These are phyloP conservation scores for Arabis alpina DNA, from an alignment of 345 rosid genomes.

Conservation along the genomic window DNA sequence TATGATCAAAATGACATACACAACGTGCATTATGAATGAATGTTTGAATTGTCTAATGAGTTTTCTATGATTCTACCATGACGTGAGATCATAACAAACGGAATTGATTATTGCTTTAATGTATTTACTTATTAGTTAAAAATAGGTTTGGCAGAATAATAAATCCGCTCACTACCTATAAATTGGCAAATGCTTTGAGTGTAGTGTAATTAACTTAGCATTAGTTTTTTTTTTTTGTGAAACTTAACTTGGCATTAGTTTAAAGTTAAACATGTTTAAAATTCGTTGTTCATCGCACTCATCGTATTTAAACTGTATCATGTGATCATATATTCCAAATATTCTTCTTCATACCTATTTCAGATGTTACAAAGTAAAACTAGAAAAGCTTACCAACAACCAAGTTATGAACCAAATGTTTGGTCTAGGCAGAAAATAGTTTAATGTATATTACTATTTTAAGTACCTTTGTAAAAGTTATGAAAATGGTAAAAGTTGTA, in stretches of 20 bases:
- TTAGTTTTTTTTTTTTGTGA: too few relatives aligned
- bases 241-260: background rate
- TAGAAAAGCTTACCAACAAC: too few relatives aligned
- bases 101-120: background rate
- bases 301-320: too few relatives aligned
- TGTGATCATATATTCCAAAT: too few relatives aligned
- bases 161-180: background rate
- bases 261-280: background rate
- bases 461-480: too few relatives aligned
- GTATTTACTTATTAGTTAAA: background rate
- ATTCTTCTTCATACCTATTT: too few relatives aligned
- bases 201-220: background rate
- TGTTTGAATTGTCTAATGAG: constrained; percentile 2
- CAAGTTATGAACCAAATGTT: too few relatives aligned
- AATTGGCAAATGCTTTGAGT: background rate
- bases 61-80: background rate
- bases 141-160: constrained; percentile 2
- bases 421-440: too few relatives aligned
- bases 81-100: background rate
- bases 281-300: too few relatives aligned
- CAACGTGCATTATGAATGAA: background rate
- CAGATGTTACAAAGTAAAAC: too few relatives aligned
- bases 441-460: too few relatives aligned
- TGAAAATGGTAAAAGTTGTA: background rate
- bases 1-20: too few relatives aligned